A percentile compares a stretch with the other conserved stretches of the same genome.
Evolutionary conservation across 805 yeast species (phyloP).

Genomic region (Ogataea glucozyma): DNA sequence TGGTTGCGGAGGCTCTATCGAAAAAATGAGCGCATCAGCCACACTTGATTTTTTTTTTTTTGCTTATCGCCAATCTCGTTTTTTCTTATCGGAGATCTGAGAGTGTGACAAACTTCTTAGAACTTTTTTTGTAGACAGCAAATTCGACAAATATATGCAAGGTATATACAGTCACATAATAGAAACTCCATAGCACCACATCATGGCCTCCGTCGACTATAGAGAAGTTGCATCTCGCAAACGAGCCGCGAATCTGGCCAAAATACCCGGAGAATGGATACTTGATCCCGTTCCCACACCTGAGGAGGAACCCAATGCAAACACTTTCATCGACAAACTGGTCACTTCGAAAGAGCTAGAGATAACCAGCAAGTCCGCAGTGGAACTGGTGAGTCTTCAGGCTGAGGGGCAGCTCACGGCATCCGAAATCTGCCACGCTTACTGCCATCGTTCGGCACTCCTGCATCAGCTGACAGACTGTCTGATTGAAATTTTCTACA

Average conservation of each 20-base stretch:
- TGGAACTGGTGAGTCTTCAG: constrained; percentile 29
- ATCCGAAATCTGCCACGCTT: constrained; percentile 40
- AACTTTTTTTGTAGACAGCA: neutral
- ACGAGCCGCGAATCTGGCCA: constrained; percentile 19
- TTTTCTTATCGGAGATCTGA: neutral
- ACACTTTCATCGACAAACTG: constrained; percentile 22
- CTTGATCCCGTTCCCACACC: constrained; percentile 29
- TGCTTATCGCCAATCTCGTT: too few relatives aligned
- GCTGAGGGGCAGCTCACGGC: constrained; percentile 36
- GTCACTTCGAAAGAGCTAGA: constrained; percentile 26
- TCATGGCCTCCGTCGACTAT: constrained; percentile 19
- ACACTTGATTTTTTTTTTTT: neutral
- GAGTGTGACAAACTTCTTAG: neutral
- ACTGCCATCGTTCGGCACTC: constrained; percentile 43
- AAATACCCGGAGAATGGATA: constrained; percentile 37
- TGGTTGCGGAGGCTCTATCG: constrained; percentile 14
- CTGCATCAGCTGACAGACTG: constrained; percentile 46
- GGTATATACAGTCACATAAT: neutral
- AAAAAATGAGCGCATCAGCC: too few relatives aligned
- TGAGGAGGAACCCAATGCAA: constrained; percentile 31
- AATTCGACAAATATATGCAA: too few relatives aligned
- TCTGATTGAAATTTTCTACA: constrained; percentile 43
- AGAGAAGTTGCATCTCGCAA: constrained; percentile 24
- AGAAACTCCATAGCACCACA: neutral
- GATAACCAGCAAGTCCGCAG: constrained; percentile 26